These are phyloP conservation scores for Acmispon strigosus DNA, from an alignment of 306 rosid species.

Conservation along the genomic window DNA sequence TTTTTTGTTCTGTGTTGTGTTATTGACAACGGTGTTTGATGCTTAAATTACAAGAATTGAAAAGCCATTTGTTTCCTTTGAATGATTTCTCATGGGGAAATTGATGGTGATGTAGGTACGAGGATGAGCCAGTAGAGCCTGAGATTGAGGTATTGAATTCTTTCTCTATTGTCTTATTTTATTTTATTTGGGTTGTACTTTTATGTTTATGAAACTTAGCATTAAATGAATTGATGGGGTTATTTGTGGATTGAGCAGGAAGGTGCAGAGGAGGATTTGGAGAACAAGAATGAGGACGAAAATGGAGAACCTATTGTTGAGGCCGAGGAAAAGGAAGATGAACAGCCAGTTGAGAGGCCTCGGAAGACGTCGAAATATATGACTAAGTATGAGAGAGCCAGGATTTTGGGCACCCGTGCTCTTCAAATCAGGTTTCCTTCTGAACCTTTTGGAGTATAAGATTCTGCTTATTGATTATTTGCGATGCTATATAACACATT, in stretches of 20 bases:
- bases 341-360: conserved; percentile 41
- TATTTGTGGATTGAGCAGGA: conserved; percentile 48
- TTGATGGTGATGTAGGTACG: conserved; percentile 47
- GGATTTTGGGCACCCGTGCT: conserved; percentile 94
- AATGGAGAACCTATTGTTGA: conserved; percentile 63
- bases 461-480: background rate
- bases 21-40: background rate
- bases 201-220: background rate
- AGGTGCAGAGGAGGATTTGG: conserved; percentile 83
- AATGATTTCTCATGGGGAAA: background rate
- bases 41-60: background rate
- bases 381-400: conserved; percentile 93
- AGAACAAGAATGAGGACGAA: conserved; percentile 39
- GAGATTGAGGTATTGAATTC: conserved; percentile 58
- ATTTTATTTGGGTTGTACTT: background rate
- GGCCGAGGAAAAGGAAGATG: conserved; percentile 50
- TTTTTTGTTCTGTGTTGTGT: background rate
- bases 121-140: conserved; percentile 86
- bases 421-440: conserved; percentile 76
- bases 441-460: background rate
- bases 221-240: background rate
- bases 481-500: background rate
- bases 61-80: background rate
- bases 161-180: background rate
- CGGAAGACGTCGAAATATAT: conserved; percentile 80